Conservation (phyloP, 2,329 filamentous ascomycete genomes). For the Proliferodiscus dingleyae region DNA sequence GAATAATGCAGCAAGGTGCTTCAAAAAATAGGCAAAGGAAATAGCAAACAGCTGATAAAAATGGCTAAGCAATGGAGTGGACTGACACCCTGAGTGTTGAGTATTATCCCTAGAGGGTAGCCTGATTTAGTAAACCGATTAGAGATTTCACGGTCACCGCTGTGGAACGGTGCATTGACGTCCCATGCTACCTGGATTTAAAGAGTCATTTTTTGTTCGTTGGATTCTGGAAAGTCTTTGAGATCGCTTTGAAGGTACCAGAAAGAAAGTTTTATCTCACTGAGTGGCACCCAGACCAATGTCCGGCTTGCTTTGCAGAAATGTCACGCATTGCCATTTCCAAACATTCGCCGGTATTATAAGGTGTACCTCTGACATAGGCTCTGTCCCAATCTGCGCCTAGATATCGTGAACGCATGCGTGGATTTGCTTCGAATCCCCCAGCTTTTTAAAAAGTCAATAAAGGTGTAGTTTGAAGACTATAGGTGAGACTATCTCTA, state of each 20-base stretch:
- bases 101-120: conserved; percentile 61
- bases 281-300: conserved; percentile 62
- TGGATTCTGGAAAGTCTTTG: neutral
- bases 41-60: too few species aligned
- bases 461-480: too few species aligned
- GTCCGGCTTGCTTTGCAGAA: conserved; percentile 47
- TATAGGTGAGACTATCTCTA: too few species aligned
- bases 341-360: conserved; percentile 57
- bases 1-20: too few species aligned
- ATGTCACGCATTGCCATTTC: conserved; percentile 47
- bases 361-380: conserved; percentile 57
- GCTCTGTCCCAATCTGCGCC: conserved; percentile 60
- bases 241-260: too few species aligned
- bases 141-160: conserved; percentile 53
- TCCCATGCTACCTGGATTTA: conserved; percentile 49
- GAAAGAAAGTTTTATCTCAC: too few species aligned
- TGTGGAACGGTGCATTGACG: conserved; percentile 49
- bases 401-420: conserved; percentile 47
- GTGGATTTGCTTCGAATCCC: conserved; percentile 58
- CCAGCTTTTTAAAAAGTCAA: conserved; percentile 39
- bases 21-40: too few species aligned
- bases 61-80: neutral
- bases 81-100: conserved; percentile 48
- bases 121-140: conserved; percentile 67
- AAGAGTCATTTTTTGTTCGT: neutral